These are phyloP conservation scores for Globisporangium barbulae DNA, from an alignment of 352 stramenopile species.

Conservation along the genomic window DNA sequence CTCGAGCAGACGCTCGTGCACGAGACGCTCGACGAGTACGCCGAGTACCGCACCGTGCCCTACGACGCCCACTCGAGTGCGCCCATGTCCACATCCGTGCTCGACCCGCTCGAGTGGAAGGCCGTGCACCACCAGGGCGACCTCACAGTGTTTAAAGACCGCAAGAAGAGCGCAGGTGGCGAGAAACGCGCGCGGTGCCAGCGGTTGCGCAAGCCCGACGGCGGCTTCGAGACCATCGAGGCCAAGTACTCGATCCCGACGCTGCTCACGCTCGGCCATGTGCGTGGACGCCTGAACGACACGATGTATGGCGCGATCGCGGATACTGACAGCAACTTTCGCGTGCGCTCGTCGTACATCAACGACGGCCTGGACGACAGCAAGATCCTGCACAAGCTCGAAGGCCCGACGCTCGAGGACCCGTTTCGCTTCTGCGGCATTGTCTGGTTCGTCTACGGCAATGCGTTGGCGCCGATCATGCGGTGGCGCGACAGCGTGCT, in stretches of 20 bases:
- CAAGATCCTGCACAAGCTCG: slow-evolving; percentile 17
- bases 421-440: slow-evolving; percentile 23
- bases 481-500: slow-evolving; percentile 33
- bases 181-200: slow-evolving; percentile 12
- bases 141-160: slow-evolving; percentile 39
- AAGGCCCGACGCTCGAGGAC: slow-evolving; percentile 15
- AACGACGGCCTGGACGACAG: slow-evolving; percentile 15
- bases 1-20: slow-evolving; percentile 28
- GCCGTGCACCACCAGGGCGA: slow-evolving; percentile 30
- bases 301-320: slow-evolving; percentile 19
- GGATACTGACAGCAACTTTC: slow-evolving; percentile 13
- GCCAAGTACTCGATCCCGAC: slow-evolving; percentile 16
- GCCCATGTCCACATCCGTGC: slow-evolving; percentile 12
- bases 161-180: slow-evolving; percentile 17
- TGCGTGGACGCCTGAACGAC: slow-evolving; percentile 15
- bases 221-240: background rate
- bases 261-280: slow-evolving; percentile 12
- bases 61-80: slow-evolving; percentile 23
- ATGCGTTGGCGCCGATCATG: slow-evolving; percentile 17
- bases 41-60: slow-evolving; percentile 27
- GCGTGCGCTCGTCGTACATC: slow-evolving; percentile 15
- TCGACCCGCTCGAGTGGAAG: slow-evolving; percentile 38
- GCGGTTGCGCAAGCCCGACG: slow-evolving; percentile 7
- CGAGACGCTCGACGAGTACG: slow-evolving; percentile 29
- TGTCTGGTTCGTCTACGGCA: slow-evolving; percentile 13